Percentiles rank a stretch among this genome's conserved stretches.
Evolutionary conservation across 192 early-diverging fungal species (phyloP).

Genomic region (Coemansia sp.): DNA sequence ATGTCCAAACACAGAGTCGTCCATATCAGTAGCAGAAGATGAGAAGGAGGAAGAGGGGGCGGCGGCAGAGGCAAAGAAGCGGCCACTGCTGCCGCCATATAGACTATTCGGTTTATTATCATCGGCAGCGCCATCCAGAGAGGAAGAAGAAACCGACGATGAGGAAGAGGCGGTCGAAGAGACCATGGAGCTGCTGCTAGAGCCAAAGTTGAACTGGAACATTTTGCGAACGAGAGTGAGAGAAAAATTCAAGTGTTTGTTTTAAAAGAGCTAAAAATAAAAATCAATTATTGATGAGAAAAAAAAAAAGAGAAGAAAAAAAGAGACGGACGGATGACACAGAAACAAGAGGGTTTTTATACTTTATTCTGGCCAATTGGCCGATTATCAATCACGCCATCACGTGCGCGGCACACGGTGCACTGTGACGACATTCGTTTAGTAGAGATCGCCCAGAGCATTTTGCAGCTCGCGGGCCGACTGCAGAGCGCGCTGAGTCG

Average conservation of each 20-base stretch:
- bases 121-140: constrained; percentile 17
- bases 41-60: too few species aligned
- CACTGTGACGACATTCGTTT: neutral
- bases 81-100: constrained; percentile 51
- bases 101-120: constrained; percentile 54
- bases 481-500: constrained; percentile 24
- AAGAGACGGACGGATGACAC: neutral
- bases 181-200: constrained; percentile 3
- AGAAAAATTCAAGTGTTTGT: neutral
- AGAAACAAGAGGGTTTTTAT: neutral
- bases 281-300: too few species aligned
- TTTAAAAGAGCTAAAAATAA: neutral
- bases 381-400: neutral
- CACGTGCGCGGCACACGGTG: too few species aligned
- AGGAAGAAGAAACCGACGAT: too few species aligned
- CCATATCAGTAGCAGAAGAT: too few species aligned
- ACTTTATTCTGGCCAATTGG: neutral
- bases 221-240: too few species aligned
- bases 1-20: neutral
- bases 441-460: constrained; percentile 46
- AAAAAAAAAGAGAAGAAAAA: too few species aligned
- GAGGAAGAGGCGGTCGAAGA: neutral
- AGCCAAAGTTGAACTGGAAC: constrained; percentile 8
- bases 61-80: neutral
- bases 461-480: constrained; percentile 47